Evolutionary conservation across 2,329 filamentous ascomycete species (phyloP).

Genomic region (Penicillium brasilianum): DNA sequence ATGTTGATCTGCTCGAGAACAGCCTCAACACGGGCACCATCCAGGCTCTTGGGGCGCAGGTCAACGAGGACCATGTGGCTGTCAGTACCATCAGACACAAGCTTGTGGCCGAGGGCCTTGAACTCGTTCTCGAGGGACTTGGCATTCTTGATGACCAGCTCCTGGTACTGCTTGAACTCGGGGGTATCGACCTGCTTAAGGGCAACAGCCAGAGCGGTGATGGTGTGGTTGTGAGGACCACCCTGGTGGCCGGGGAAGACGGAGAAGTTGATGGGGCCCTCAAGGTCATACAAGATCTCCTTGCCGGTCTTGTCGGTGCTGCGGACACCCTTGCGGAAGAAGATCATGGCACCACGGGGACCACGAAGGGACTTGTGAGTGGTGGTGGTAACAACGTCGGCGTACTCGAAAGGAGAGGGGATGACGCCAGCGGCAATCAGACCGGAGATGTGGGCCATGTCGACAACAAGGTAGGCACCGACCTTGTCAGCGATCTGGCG

Average conservation of each 20-base stretch:
- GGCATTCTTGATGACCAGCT: slow-evolving; percentile 86
- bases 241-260: slow-evolving; percentile 99
- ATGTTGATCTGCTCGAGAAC: slow-evolving; percentile 98
- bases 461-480: slow-evolving; percentile 88
- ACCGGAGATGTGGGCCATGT: slow-evolving; percentile 98
- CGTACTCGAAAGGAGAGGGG: slow-evolving; percentile 83
- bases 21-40: slow-evolving; percentile 90
- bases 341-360: slow-evolving; percentile 95
- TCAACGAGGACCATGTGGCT: slow-evolving; percentile 95
- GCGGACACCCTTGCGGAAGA: slow-evolving; percentile 92
- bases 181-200: slow-evolving; percentile 88
- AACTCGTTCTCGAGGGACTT: slow-evolving; percentile 82
- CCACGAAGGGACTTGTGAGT: slow-evolving; percentile 97
- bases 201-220: slow-evolving; percentile 91
- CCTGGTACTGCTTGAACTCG: slow-evolving; percentile 92
- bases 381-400: slow-evolving; percentile 96
- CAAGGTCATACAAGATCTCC: slow-evolving; percentile 86
- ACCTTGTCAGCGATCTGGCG: slow-evolving; percentile 88
- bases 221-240: slow-evolving; percentile 98
- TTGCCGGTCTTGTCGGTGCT: slow-evolving; percentile 85
- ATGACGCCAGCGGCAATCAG: slow-evolving; percentile 90
- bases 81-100: slow-evolving; percentile 94
- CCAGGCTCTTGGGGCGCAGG: slow-evolving; percentile 84
- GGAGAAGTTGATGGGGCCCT: slow-evolving; percentile 90
- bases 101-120: slow-evolving; percentile 73